Conservation (phyloP, 768 basidiomycete species). For the Russula vinacea region DNA sequence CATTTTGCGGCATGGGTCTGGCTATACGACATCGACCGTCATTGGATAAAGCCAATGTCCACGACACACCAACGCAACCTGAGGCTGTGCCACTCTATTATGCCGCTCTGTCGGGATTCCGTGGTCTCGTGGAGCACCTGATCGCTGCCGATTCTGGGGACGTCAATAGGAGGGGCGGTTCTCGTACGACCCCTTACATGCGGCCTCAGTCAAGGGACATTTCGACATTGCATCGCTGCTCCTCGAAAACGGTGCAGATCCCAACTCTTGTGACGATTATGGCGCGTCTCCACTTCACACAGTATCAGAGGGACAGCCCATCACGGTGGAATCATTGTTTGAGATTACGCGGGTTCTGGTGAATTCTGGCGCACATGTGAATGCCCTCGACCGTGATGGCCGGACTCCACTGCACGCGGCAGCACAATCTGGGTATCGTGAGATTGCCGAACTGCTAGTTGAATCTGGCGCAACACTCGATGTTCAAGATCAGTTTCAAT, state of each 20-base stretch:
- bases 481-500: neutral
- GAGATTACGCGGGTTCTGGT: neutral
- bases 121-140: conserved; percentile 2
- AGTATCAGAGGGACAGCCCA: neutral
- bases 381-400: neutral
- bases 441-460: neutral
- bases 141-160: neutral
- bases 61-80: neutral
- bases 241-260: neutral
- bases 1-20: conserved; percentile 17
- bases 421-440: neutral
- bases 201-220: neutral
- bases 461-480: conserved; percentile 4
- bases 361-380: neutral
- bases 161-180: conserved; percentile 4
- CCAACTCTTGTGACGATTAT: neutral
- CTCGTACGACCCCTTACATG: neutral
- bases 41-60: neutral
- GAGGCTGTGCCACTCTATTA: conserved; percentile 6
- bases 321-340: neutral
- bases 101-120: conserved; percentile 10
- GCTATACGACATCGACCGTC: conserved; percentile 8
- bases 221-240: neutral
- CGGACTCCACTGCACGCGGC: conserved; percentile 8
- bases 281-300: neutral